These are phyloP conservation scores for Simplicillium aogashimaense DNA, from an alignment of 2,329 filamentous ascomycete genomes.

Conservation along the genomic window DNA sequence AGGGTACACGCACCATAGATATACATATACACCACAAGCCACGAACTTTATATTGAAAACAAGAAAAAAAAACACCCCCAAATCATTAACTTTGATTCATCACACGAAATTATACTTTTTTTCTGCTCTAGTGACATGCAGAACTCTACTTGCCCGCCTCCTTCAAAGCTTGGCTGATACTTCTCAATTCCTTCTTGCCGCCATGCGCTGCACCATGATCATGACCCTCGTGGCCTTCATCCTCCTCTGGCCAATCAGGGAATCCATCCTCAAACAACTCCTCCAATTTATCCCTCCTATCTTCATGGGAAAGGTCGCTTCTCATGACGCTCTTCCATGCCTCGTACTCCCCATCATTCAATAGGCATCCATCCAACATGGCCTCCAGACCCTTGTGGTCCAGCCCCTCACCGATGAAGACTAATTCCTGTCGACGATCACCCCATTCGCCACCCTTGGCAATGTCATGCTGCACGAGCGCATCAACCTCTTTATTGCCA, in stretches of 20 bases:
- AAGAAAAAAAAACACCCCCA: neutral
- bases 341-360: conserved; percentile 48
- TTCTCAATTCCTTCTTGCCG: conserved; percentile 3
- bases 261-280: conserved; percentile 49
- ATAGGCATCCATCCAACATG: conserved; percentile 48
- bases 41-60: no score
- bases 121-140: no score
- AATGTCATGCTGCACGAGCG: conserved; percentile 38
- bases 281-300: conserved; percentile 34
- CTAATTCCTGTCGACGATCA: conserved; percentile 60
- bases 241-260: conserved; percentile 41
- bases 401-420: conserved; percentile 62
- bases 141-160: conserved; percentile 2
- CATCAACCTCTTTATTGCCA: conserved; percentile 34
- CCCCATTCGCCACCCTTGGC: conserved; percentile 52
- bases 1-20: no score
- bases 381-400: conserved; percentile 39
- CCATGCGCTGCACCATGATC: conserved; percentile 5
- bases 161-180: conserved; percentile 3
- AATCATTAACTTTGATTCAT: neutral
- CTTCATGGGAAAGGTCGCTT: conserved; percentile 21
- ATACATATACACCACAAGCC: no score
- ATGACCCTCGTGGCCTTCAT: conserved; percentile 17
- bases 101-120: neutral
- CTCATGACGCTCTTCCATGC: conserved; percentile 44